A percentile compares a stretch with the other conserved stretches of the same genome.
phyloP scores from a whole-genome alignment of 306 rosid genomes.

The Trifolium fragiferum region DNA sequence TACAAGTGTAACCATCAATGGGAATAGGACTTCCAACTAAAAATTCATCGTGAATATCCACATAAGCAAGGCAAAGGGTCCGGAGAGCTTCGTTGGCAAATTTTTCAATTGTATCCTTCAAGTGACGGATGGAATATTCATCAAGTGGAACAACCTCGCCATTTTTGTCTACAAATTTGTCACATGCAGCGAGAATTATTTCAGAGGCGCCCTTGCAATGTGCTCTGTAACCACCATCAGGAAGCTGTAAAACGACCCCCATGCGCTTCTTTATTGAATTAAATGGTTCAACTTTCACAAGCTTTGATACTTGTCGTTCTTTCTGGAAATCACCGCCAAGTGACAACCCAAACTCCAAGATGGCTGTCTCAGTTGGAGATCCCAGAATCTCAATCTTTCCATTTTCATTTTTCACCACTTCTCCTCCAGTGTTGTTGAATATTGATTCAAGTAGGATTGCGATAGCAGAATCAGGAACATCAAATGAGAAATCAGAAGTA shows the following conservation, averaged over 20 bases:
- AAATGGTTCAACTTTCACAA: conserved; percentile 92
- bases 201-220: conserved; percentile 97
- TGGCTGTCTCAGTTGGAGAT: conserved; percentile 90
- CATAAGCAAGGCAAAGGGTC: conserved; percentile 87
- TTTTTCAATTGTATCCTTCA: conserved; percentile 67
- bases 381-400: conserved; percentile 78
- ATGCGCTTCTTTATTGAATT: conserved; percentile 86
- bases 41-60: conserved; percentile 65
- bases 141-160: conserved; percentile 72
- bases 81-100: conserved; percentile 95
- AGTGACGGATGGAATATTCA: conserved; percentile 51
- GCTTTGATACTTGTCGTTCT: conserved; percentile 61
- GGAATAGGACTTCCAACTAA: conserved; percentile 65
- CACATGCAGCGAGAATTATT: conserved; percentile 80
- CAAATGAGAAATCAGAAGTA: conserved; percentile 58
- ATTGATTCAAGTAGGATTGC: conserved; percentile 79
- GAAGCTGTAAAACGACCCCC: conserved; percentile 81
- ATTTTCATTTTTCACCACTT: conserved; percentile 76
- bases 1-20: conserved; percentile 70
- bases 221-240: conserved; percentile 73
- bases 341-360: conserved; percentile 78
- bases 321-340: conserved; percentile 78
- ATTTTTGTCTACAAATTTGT: conserved; percentile 63
- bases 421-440: conserved; percentile 96
- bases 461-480: conserved; percentile 68